These are phyloP conservation scores for Bidens hawaiensis DNA, from an alignment of 140 eudicot genomes.

Conservation along the genomic window DNA sequence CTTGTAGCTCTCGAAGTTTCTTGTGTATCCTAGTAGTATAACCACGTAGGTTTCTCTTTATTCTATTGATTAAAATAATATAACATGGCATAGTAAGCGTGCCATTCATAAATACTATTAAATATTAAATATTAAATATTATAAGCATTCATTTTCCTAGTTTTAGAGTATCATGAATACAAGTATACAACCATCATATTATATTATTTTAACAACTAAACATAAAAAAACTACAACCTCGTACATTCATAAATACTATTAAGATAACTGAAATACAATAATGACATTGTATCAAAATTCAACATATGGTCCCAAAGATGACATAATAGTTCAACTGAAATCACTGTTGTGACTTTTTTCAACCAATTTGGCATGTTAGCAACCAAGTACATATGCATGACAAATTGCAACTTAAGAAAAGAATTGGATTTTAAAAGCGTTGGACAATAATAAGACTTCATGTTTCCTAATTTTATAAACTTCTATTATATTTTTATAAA, in stretches of 20 bases:
- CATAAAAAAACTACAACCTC: not conserved
- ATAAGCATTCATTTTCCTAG: not conserved
- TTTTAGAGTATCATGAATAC: not conserved
- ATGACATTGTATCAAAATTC: not conserved
- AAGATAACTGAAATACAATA: not conserved
- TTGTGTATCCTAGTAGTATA: too few species aligned
- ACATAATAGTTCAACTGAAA: not conserved
- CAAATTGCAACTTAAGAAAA: not conserved
- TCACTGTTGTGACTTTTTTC: slow-evolving; percentile 6
- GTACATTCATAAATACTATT: too few species aligned
- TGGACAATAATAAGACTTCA: not conserved
- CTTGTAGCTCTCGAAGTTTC: too few species aligned
- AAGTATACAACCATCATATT: too few species aligned
- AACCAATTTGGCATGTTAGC: slow-evolving; percentile 12
- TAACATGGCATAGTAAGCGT: too few species aligned
- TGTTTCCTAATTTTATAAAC: not conserved
- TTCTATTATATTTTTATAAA: too few species aligned
- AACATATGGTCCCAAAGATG: not conserved
- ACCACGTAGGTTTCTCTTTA: too few species aligned
- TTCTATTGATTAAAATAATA: too few species aligned
- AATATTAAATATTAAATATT: too few species aligned
- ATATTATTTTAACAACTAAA: not conserved
- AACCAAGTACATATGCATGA: slow-evolving; percentile 1
- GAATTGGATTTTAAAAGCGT: not conserved
- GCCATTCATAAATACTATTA: too few species aligned